These are phyloP conservation scores for Linanthus parryae DNA, from an alignment of 148 eudicot genomes.

Conservation along the genomic window DNA sequence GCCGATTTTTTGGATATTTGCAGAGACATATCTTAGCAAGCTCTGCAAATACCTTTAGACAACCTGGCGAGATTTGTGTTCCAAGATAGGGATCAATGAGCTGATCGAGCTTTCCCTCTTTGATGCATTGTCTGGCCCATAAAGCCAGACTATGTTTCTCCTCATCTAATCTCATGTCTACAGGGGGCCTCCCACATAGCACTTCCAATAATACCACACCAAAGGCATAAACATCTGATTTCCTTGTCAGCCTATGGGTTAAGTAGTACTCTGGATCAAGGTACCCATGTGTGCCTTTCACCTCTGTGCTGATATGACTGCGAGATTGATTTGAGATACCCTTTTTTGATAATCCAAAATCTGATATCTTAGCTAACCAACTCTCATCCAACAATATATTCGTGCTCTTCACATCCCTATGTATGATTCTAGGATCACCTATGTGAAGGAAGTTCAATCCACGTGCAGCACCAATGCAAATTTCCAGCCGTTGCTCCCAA, in stretches of 20 bases:
- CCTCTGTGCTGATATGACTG: conserved; percentile 23
- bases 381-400: conserved; percentile 30
- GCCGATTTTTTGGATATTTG: background rate
- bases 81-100: background rate
- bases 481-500: conserved; percentile 28
- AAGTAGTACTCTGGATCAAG: conserved; percentile 24
- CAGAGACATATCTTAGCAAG: conserved; percentile 11
- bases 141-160: conserved; percentile 17
- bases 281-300: conserved; percentile 34
- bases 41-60: conserved; percentile 11
- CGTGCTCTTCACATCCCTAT: conserved; percentile 31
- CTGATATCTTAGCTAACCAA: conserved; percentile 33
- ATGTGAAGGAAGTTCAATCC: conserved; percentile 34
- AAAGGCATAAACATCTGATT: conserved; percentile 26
- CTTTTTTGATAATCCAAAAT: conserved; percentile 32
- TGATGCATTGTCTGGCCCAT: conserved; percentile 10
- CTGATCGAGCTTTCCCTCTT: conserved; percentile 10
- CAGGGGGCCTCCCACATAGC: conserved; percentile 20
- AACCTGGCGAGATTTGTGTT: background rate
- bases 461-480: conserved; percentile 28
- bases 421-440: conserved; percentile 23
- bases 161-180: conserved; percentile 18
- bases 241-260: conserved; percentile 18
- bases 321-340: background rate
- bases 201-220: conserved; percentile 35